These are phyloP conservation scores for Barnettozyma vustinii DNA, from an alignment of 805 yeast genomes.

Conservation along the genomic window DNA sequence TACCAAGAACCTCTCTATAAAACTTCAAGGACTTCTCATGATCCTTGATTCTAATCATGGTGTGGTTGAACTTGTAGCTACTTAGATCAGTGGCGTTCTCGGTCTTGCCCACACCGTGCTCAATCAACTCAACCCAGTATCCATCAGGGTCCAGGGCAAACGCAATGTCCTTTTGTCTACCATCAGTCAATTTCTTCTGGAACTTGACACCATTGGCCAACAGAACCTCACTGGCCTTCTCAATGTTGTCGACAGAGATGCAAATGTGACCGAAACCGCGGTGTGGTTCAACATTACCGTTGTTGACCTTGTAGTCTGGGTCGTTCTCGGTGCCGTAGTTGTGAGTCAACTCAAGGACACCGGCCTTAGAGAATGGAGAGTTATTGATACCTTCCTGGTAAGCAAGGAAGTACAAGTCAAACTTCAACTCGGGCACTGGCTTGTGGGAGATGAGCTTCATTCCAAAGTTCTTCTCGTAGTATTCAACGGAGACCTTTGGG, in stretches of 20 bases:
- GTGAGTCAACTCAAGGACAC: constrained; percentile 82
- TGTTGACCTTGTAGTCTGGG: constrained; percentile 50
- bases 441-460: constrained; percentile 52
- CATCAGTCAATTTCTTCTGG: constrained; percentile 81
- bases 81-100: constrained; percentile 34
- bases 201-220: constrained; percentile 62
- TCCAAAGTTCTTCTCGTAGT: constrained; percentile 72
- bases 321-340: constrained; percentile 67
- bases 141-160: constrained; percentile 94
- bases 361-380: constrained; percentile 32
- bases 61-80: constrained; percentile 58
- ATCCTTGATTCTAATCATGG: constrained; percentile 92
- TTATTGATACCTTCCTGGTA: constrained; percentile 15
- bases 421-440: constrained; percentile 49
- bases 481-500: constrained; percentile 64
- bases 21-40: constrained; percentile 70
- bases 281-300: constrained; percentile 80
- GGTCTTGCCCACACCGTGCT: constrained; percentile 41
- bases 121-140: constrained; percentile 91
- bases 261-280: constrained; percentile 96
- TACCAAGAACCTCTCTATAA: constrained; percentile 74
- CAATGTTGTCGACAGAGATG: constrained; percentile 77
- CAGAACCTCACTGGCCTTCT: constrained; percentile 50
- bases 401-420: constrained; percentile 66
- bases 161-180: constrained; percentile 90